Base-by-base conservation (phyloP, 768 basidiomycete genomes). In the Goffeauzyma gilvescens region DNA sequence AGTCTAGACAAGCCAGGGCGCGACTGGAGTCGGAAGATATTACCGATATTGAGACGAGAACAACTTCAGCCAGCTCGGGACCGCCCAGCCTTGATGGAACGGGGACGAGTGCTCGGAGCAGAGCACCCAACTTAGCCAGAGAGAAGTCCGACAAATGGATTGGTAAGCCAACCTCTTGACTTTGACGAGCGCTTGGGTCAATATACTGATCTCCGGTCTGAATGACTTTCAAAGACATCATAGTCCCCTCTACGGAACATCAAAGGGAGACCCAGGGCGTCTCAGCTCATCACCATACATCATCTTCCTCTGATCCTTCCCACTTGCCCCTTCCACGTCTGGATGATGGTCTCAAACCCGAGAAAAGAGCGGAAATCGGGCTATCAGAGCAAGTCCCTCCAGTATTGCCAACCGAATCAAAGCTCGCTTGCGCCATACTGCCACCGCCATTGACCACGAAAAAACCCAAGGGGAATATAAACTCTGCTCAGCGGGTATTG, bases 91-190 rank as follows among this genome's bases (percentile, higher is more conserved):
- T 49, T 7, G 39, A 30, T 7, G 46, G 37, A 10, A 43, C 25
- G 8, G 21, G 6, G 12, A 7, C 9, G 18, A 12, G 44, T n/a
- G 33, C 36, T 24, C 20, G 37, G 37, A 27, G 21, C 26, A 24
- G 28, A 38, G 20, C 25, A 25, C 18, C 20, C n/a, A 6, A 18
- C 25, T 2, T 5, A 20, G 25, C 20, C 20, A 17, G 12, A 22
- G 38, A 42, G 33, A 43, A 53, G 2, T 56, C 54, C 12, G 57
- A 59, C 6, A 55, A 53, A 38, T 63, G 61, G 61, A 60, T 63
- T 48, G 61, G 60, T 62, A 37, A 50, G 58, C 42, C 6, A 13
- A 17, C 22, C 17, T 31, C 7, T 22, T 32, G 5, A 26, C 23
- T 13, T 13, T 13, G 12, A 6, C 13, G 13, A 8, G 7, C 20